Evolutionary conservation across 108 stramenopile genomes (phyloP).

Genomic region (Nitzschia palea): DNA sequence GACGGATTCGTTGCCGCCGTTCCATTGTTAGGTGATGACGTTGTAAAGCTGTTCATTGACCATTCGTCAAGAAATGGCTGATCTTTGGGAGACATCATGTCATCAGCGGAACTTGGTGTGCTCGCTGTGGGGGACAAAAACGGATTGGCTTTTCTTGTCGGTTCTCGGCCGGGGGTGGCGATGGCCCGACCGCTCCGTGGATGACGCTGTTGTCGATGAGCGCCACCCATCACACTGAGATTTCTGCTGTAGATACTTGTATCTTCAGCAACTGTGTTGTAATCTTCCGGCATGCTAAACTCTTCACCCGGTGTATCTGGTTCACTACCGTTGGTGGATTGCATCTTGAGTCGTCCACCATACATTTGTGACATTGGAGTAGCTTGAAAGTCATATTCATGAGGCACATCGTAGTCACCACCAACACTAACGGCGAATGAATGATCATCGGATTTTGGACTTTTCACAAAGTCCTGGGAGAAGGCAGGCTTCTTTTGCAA

Average conservation of each 20-base stretch:
- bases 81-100: slow-evolving; percentile 7
- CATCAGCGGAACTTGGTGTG: neutral
- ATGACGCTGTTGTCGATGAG: too few species aligned
- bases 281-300: slow-evolving; percentile 30
- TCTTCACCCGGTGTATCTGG: slow-evolving; percentile 2
- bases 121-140: neutral
- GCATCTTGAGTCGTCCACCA: neutral
- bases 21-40: neutral
- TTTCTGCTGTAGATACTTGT: neutral
- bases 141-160: neutral
- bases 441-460: slow-evolving; percentile 7
- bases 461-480: slow-evolving; percentile 17
- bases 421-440: slow-evolving; percentile 28
- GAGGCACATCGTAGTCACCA: slow-evolving; percentile 22
- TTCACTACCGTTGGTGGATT: neutral
- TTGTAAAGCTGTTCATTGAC: slow-evolving; percentile 29
- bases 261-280: slow-evolving; percentile 13
- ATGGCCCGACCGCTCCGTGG: too few species aligned
- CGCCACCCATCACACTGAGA: neutral
- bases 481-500: slow-evolving; percentile 33
- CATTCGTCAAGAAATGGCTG: slow-evolving; percentile 16
- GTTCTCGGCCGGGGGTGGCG: too few species aligned
- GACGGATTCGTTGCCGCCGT: neutral
- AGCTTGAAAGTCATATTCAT: slow-evolving; percentile 26
- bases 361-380: slow-evolving; percentile 1